These are phyloP conservation scores for Sphagnum magellanicum DNA, from an alignment of 228 moss, liverwort and hornwort species.

Conservation along the genomic window DNA sequence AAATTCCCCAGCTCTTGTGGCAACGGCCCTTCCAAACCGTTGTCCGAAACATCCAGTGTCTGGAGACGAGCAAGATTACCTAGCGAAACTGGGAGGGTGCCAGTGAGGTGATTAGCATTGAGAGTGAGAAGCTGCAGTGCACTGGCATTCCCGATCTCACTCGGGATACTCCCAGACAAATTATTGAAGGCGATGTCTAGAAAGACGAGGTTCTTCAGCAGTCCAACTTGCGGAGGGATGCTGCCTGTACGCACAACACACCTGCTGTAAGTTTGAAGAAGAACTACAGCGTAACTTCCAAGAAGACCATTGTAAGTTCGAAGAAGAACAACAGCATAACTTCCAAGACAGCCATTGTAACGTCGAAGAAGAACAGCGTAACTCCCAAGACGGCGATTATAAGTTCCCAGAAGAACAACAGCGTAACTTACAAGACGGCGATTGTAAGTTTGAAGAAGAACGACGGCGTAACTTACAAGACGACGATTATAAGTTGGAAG, in stretches of 20 bases:
- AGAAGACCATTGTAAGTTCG: too few relatives aligned
- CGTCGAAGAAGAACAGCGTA: too few relatives aligned
- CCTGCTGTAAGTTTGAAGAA: too few relatives aligned
- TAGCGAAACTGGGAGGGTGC: constrained; percentile 32
- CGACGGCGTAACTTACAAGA: too few relatives aligned
- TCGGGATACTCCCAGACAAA: constrained; percentile 29
- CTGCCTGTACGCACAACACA: constrained; percentile 7
- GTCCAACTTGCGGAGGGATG: constrained; percentile 34
- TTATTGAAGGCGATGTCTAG: constrained; percentile 36
- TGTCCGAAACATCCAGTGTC: constrained; percentile 33
- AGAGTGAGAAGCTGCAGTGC: constrained; percentile 28
- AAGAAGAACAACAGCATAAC: too few relatives aligned
- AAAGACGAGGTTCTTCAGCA: constrained; percentile 33
- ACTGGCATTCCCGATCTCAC: constrained; percentile 28
- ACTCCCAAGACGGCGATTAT: too few relatives aligned
- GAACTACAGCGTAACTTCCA: too few relatives aligned
- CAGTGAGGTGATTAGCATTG: constrained; percentile 32
- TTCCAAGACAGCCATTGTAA: too few relatives aligned
- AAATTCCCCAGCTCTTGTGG: constrained; percentile 28
- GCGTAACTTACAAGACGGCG: too few relatives aligned
- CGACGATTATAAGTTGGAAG: too few relatives aligned
- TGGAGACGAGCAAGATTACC: constrained; percentile 28
- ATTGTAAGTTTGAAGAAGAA: too few relatives aligned
- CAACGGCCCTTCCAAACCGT: constrained; percentile 25
- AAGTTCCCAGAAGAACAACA: too few relatives aligned